Base-by-base conservation (phyloP, 2,329 filamentous ascomycete species). In the Annulohypoxylon truncatum region DNA sequence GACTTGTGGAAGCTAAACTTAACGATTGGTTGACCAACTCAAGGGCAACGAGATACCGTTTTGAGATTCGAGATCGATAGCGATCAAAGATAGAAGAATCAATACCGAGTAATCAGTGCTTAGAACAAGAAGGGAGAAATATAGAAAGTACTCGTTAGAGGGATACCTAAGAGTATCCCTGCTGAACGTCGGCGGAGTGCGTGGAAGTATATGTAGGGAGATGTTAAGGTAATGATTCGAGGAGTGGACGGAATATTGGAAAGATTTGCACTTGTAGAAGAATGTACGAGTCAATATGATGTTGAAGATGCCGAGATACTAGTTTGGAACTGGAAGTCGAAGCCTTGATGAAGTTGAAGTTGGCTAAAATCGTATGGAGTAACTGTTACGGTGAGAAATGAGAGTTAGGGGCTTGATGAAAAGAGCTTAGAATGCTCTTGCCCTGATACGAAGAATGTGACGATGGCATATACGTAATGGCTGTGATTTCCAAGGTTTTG, bases 191-290 rank as follows among this genome's bases (percentile, higher is more conserved):
- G 38, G 31, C 18, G 12, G 22, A 33, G 50, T 12, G 54, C 20
- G 22, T 40, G 13, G 29, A 44, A 59, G 54, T 29, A 57, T 42
- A 65, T 42, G 55, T 68, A 68, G 60, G 67, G 28, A 63, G 51
- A 40, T 51, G 35, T 54, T 15, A 55, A 60, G 61, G 64, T 15
- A 64, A 50, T 51, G 18, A 44, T 44, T 35, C 29, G 28, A 55
- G 53, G 51, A 33, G 28, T 31, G 15, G 56, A 53, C 8, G 29
- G 50, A 40, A 61, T 26, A 50, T 24, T 67, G 40, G 22, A 13
- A 47, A 58, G 24, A 56, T n/a, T 29, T 44, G 58, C 40, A 53
- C 55, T 31, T 58, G 22, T 57, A 40, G 13, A 52, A 51, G 24
- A 47, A 66, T 61, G 56, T 31, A 38, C 48, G 55, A 53, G 33